Percentiles rank a stretch among this genome's conserved stretches.
phyloP scores from a whole-genome alignment of 768 basidiomycete species.

The Xanthoconium purpureum region DNA sequence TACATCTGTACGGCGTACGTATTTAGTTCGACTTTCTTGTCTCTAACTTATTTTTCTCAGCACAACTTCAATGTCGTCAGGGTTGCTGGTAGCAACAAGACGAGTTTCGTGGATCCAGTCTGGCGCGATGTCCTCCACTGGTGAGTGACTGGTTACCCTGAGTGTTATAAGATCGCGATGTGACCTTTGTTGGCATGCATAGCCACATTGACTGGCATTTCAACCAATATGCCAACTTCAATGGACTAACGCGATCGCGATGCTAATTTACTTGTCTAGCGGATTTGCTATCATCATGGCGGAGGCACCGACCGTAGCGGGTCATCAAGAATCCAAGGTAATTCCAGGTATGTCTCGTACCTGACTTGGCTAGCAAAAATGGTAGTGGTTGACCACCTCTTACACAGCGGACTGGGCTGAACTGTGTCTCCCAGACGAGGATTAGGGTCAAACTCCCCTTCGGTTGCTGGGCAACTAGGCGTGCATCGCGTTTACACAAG shows the following conservation, averaged over 20 bases:
- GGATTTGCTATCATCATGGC: background rate
- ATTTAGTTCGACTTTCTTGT: too few species aligned
- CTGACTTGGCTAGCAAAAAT: too few species aligned
- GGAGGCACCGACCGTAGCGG: background rate
- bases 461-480: too few species aligned
- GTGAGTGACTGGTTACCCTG: background rate
- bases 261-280: too few species aligned
- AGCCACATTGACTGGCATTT: background rate
- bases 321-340: background rate
- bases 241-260: background rate
- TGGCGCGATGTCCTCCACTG: constrained; percentile 26
- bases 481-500: too few species aligned
- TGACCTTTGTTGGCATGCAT: too few species aligned
- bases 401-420: constrained; percentile 14
- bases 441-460: too few species aligned
- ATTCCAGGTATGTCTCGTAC: constrained; percentile 10
- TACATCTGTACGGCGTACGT: constrained; percentile 40
- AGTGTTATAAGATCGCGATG: too few species aligned
- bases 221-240: background rate
- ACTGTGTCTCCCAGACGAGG: too few species aligned
- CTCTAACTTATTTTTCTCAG: constrained; percentile 9
- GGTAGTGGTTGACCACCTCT: constrained; percentile 2
- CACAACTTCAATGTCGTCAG: constrained; percentile 36
- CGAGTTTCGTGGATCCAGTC: constrained; percentile 37
- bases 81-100: background rate